Evolutionary conservation across 139 green algal species (phyloP).

Genomic region (Protoeuglena noctilucae): DNA sequence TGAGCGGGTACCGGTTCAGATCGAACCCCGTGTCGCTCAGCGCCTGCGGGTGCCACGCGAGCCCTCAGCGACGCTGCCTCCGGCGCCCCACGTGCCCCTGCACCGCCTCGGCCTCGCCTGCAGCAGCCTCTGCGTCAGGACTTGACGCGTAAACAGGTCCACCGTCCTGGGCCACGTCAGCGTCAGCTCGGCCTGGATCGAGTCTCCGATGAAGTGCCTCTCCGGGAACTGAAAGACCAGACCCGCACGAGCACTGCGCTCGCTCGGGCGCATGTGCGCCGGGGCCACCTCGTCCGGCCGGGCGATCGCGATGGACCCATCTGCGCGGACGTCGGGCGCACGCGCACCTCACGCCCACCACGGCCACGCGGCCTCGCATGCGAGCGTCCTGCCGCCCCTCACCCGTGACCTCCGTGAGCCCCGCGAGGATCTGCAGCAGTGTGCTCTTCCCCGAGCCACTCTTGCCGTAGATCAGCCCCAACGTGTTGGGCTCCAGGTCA

Average conservation of each 20-base stretch:
- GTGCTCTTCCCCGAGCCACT: conserved; percentile 79
- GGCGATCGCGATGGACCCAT: background rate
- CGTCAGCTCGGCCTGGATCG: conserved; percentile 30
- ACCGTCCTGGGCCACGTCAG: conserved; percentile 36
- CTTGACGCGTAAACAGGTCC: conserved; percentile 20
- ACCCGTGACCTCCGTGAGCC: conserved; percentile 8
- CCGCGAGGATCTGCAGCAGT: conserved; percentile 48
- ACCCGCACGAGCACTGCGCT: conserved; percentile 32
- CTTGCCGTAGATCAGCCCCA: conserved; percentile 67
- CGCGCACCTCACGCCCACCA: no score
- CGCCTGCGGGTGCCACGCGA: conserved; percentile 45
- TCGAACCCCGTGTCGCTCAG: conserved; percentile 43
- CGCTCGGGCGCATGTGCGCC: no score
- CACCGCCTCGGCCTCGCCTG: no score
- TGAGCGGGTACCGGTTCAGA: conserved; percentile 38
- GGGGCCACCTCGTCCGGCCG: background rate
- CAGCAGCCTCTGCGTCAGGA: conserved; percentile 10
- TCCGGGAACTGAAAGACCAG: conserved; percentile 94
- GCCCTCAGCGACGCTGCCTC: no score
- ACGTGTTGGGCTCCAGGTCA: conserved; percentile 35
- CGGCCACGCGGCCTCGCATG: no score
- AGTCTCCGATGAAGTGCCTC: conserved; percentile 71
- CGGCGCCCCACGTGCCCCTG: no score
- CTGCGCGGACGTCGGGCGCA: background rate
- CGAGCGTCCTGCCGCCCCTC: background rate